A percentile compares a stretch with the other conserved stretches of the same genome.
phyloP scores from a whole-genome alignment of 495 filamentous ascomycete genomes.

The Cenococcum geophilum region DNA sequence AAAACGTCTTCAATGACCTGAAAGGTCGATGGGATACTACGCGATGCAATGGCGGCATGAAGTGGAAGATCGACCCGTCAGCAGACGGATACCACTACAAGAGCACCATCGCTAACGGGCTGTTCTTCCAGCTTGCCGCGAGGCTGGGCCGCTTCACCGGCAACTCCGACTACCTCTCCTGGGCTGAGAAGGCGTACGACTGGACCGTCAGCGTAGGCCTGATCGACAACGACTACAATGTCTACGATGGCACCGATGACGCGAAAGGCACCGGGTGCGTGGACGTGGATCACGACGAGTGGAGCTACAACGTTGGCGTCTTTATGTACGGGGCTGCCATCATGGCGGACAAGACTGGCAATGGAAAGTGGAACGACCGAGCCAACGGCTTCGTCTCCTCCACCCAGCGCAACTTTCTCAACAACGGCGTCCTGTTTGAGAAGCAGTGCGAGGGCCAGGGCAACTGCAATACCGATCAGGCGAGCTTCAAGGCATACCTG shows the following conservation, averaged over 20 bases:
- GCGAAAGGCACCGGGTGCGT: constrained; percentile 39
- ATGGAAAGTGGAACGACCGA: constrained; percentile 39
- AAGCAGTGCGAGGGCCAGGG: constrained; percentile 58
- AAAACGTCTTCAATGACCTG: constrained; percentile 61
- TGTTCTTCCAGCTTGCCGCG: constrained; percentile 64
- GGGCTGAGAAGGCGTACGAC: constrained; percentile 64
- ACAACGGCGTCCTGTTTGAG: constrained; percentile 52
- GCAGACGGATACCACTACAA: constrained; percentile 51
- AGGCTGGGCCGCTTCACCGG: constrained; percentile 65
- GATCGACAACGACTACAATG: constrained; percentile 44
- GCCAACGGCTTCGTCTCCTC: constrained; percentile 41
- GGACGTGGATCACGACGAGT: constrained; percentile 21
- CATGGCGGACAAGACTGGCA: constrained; percentile 12
- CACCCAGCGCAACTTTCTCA: constrained; percentile 49
- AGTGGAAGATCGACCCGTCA: constrained; percentile 46
- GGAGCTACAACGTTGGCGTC: constrained; percentile 18
- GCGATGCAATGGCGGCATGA: constrained; percentile 45
- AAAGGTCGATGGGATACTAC: constrained; percentile 50
- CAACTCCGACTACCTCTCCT: constrained; percentile 62
- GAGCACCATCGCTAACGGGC: constrained; percentile 61
- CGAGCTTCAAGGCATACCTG: constrained; percentile 67
- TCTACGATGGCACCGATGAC: constrained; percentile 55
- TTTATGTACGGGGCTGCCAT: constrained; percentile 18
- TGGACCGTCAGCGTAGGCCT: constrained; percentile 54
- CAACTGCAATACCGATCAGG: constrained; percentile 64